A percentile compares a stretch with the other conserved stretches of the same genome.
These are phyloP conservation scores for Antitrichia curtipendula DNA, from an alignment of 225 moss, liverwort and hornwort genomes.

Conservation along the genomic window DNA sequence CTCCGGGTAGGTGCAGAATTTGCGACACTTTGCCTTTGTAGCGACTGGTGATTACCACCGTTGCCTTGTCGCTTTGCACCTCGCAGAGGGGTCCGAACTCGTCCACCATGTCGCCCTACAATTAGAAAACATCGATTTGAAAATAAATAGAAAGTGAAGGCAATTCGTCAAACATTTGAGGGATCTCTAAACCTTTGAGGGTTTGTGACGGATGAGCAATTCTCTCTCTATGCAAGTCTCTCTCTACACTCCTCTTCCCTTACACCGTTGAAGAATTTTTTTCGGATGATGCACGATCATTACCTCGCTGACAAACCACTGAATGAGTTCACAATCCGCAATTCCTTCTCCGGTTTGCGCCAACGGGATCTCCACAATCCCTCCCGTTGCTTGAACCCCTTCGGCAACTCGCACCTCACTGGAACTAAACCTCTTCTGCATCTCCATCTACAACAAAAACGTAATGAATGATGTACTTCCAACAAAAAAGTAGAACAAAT, in stretches of 20 bases:
- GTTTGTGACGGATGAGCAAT: no score
- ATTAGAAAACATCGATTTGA: neutral
- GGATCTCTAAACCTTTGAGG: no score
- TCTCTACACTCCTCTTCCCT: neutral
- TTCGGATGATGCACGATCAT: neutral
- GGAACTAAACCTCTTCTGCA: conserved; percentile 23
- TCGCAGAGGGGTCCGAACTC: conserved; percentile 86
- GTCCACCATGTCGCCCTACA: conserved; percentile 82
- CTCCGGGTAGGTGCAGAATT: conserved; percentile 62
- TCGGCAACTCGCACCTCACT: conserved; percentile 30
- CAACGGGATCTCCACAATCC: conserved; percentile 73
- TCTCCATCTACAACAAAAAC: neutral
- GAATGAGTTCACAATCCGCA: conserved; percentile 93
- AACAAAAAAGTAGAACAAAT: neutral
- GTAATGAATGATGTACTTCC: neutral
- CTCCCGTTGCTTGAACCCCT: conserved; percentile 26
- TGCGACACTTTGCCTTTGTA: conserved; percentile 75
- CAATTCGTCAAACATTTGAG: neutral
- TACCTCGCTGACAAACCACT: conserved; percentile 91
- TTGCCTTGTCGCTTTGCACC: conserved; percentile 98
- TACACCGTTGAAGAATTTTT: no score
- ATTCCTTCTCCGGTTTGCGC: conserved; percentile 98
- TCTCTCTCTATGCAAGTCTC: neutral
- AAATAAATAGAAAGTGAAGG: neutral
- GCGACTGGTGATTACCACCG: conserved; percentile 86